Base-by-base conservation (phyloP, 2,329 filamentous ascomycete species). In the Emericellopsis atlantica region DNA sequence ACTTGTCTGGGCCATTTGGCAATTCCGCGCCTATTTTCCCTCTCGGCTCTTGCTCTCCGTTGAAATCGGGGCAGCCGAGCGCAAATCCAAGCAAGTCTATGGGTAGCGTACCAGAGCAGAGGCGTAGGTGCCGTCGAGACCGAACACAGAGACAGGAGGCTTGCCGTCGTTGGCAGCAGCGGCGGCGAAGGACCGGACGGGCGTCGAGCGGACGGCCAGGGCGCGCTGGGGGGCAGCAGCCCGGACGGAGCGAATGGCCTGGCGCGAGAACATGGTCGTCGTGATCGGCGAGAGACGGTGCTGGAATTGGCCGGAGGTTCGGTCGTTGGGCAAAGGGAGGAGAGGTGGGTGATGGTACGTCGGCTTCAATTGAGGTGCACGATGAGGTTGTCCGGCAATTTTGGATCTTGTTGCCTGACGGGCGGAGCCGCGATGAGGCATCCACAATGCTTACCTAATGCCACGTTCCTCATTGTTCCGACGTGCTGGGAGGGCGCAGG, bases 91-190 rank as follows among this genome's bases (percentile, higher is more conserved):
- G 10, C 5, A 33, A 18, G 11, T 26, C 8, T 21, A 32, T 36
- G 18, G 36, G 22, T 39, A 44, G 51, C 86, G 65, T 90, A 98
- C 92, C 81, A 98, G 76, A 72, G 92, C 92, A 70, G 83, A 88
- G 64, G 92, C 92, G 72, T 98, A 98, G 62, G 90, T 96, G 67
- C 92, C 92, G 68, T 96, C 92, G 60, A 98, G 72, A 55, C 92
- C 92, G 69, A 87, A 98, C 59, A 98, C 78, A 56, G 89, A 77
- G 61, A 95, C 74, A 53, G 92, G 92, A 56, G 90, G 80, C 74
- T 85, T 89, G 64, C 79, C 69, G 57, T 72, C 63, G 53, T 77
- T 62, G 57, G 76, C 70, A 54, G 87, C 87, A 67, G 86, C 84
- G 54, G 87, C 87, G 67, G 86, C 84, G 87, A 87, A 95, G 64